These are phyloP conservation scores for Pichiaceae sp. DNA, from an alignment of 1,139 yeast species.

Conservation along the genomic window DNA sequence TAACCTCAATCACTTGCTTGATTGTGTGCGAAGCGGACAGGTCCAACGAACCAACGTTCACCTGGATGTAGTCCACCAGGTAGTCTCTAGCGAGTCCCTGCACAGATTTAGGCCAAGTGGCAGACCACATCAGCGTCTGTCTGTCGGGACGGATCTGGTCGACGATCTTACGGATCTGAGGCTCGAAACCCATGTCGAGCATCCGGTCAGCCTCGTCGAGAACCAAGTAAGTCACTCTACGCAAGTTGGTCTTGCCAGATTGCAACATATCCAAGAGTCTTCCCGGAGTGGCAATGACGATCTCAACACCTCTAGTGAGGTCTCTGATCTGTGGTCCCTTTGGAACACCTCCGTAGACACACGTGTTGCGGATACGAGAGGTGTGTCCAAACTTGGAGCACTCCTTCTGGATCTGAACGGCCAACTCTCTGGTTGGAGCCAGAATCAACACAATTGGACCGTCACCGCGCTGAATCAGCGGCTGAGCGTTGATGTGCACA, in stretches of 20 bases:
- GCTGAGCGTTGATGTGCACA: slow-evolving; percentile 97
- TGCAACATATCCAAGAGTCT: slow-evolving; percentile 97
- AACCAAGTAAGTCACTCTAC: slow-evolving; percentile 93
- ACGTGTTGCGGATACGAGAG: slow-evolving; percentile 91
- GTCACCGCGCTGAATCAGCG: slow-evolving; percentile 84
- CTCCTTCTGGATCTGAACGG: slow-evolving; percentile 94
- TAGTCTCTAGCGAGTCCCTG: slow-evolving; percentile 88
- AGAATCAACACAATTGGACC: slow-evolving; percentile 94
- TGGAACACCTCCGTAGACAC: slow-evolving; percentile 99
- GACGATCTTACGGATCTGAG: slow-evolving; percentile 84
- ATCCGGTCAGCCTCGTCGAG: slow-evolving; percentile 96
- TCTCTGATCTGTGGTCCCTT: slow-evolving; percentile 96
- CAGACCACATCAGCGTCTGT: slow-evolving; percentile 99
- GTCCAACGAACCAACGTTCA: slow-evolving; percentile 91
- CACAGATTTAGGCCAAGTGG: slow-evolving; percentile 99
- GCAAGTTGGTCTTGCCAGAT: slow-evolving; percentile 87
- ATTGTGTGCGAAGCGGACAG: slow-evolving; percentile 95
- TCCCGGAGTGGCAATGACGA: slow-evolving; percentile 96
- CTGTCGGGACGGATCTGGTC: slow-evolving; percentile 81
- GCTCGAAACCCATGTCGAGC: slow-evolving; percentile 98
- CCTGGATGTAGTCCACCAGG: slow-evolving; percentile 89
- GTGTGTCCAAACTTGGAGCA: slow-evolving; percentile 90
- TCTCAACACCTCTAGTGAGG: slow-evolving; percentile 90
- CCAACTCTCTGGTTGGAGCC: slow-evolving; percentile 98
- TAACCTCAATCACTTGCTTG: slow-evolving; percentile 87